These are phyloP conservation scores for Sarocladiaceae sp. DNA, from an alignment of 2,329 filamentous ascomycete genomes.

Conservation along the genomic window DNA sequence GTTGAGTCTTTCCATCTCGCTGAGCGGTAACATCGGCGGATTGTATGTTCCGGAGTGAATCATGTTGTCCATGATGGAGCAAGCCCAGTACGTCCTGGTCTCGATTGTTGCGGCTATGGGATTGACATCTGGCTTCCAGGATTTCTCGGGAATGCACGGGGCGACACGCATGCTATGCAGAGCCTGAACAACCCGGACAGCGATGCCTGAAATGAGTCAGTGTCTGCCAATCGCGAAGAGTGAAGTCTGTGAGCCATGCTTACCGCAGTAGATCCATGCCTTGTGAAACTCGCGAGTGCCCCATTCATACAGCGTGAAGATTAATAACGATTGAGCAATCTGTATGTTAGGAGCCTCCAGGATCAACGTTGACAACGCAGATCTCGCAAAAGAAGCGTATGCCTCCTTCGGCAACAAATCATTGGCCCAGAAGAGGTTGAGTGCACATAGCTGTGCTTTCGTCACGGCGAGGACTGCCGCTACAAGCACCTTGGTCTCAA, in stretches of 20 bases:
- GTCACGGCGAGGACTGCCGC: slow-evolving; percentile 25
- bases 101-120: slow-evolving; percentile 24
- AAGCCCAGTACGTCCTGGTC: slow-evolving; percentile 39
- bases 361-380: slow-evolving; percentile 21
- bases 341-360: slow-evolving; percentile 26
- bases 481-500: slow-evolving; percentile 25
- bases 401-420: slow-evolving; percentile 25
- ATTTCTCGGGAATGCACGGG: slow-evolving; percentile 21
- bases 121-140: slow-evolving; percentile 13
- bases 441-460: slow-evolving; percentile 25
- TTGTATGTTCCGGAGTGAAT: slow-evolving; percentile 37
- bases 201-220: slow-evolving; percentile 23
- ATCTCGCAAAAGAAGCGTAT: slow-evolving; percentile 25
- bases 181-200: slow-evolving; percentile 34
- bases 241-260: neutral
- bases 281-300: slow-evolving; percentile 35
- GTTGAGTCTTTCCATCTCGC: slow-evolving; percentile 28
- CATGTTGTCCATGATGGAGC: slow-evolving; percentile 41
- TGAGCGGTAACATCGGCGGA: slow-evolving; percentile 30
- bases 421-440: slow-evolving; percentile 23
- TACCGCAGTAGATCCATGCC: slow-evolving; percentile 37
- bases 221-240: no score
- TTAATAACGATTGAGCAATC: slow-evolving; percentile 33
- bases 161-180: slow-evolving; percentile 25
- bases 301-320: slow-evolving; percentile 37